These are phyloP conservation scores for Tylopilus subfusipes DNA, from an alignment of 768 basidiomycete species.

Conservation along the genomic window DNA sequence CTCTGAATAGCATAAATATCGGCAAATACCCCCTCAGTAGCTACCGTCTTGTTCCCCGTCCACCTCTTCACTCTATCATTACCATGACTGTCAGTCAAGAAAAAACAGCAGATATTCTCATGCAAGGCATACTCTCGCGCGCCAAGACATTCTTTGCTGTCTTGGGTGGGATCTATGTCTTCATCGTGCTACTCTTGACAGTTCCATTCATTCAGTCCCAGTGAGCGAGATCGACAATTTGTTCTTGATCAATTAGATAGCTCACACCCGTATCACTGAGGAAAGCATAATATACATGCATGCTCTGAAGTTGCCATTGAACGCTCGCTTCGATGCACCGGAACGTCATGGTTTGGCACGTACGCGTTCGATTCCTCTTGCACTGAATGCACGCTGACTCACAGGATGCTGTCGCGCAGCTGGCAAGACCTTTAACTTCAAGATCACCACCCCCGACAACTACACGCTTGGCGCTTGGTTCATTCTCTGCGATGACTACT, in stretches of 20 bases:
- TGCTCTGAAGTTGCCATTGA: slow-evolving; percentile 57
- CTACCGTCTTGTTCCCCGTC: neutral
- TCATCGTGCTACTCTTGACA: slow-evolving; percentile 48
- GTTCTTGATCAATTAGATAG: slow-evolving; percentile 13
- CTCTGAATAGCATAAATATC: slow-evolving; percentile 11
- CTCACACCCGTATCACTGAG: slow-evolving; percentile 19
- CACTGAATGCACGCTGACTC: neutral
- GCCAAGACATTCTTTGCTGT: slow-evolving; percentile 35
- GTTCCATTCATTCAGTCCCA: slow-evolving; percentile 68
- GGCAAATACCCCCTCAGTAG: slow-evolving; percentile 9
- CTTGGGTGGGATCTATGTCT: slow-evolving; percentile 52
- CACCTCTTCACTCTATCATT: neutral
- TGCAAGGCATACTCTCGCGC: slow-evolving; percentile 20
- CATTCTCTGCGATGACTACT: slow-evolving; percentile 63
- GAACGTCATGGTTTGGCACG: slow-evolving; percentile 81
- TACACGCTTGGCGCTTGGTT: slow-evolving; percentile 85
- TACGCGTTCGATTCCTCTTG: slow-evolving; percentile 34
- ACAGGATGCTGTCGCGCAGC: slow-evolving; percentile 38
- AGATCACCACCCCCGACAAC: slow-evolving; percentile 72
- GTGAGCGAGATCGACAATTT: slow-evolving; percentile 39
- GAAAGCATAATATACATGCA: slow-evolving; percentile 63
- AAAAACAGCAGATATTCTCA: slow-evolving; percentile 2
- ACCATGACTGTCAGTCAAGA: slow-evolving; percentile 9
- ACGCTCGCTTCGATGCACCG: slow-evolving; percentile 61
- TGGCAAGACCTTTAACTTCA: slow-evolving; percentile 72